Evolutionary conservation across 805 yeast genomes (phyloP).

Genomic region (Saccharomycopsis capsularis): DNA sequence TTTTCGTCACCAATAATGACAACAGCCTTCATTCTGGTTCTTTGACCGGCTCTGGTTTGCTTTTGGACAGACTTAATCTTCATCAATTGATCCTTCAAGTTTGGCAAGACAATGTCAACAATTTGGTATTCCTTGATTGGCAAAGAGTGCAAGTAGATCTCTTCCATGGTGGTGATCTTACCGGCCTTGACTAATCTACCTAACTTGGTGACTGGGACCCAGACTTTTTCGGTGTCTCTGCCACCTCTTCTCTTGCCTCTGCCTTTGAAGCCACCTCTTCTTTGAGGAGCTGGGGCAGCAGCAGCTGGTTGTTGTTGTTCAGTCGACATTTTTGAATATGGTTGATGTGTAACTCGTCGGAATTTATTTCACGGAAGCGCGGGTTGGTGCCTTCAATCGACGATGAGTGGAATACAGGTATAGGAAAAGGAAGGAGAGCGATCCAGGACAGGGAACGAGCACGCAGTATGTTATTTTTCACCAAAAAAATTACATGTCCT

Average conservation of each 20-base stretch:
- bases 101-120: slow-evolving; percentile 94
- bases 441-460: no score
- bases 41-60: slow-evolving; percentile 99
- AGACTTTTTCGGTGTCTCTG: slow-evolving; percentile 90
- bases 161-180: slow-evolving; percentile 93
- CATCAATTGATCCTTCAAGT: slow-evolving; percentile 97
- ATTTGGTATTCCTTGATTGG: slow-evolving; percentile 99
- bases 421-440: no score
- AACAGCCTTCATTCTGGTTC: slow-evolving; percentile 99
- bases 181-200: slow-evolving; percentile 99
- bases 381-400: slow-evolving; percentile 51
- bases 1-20: slow-evolving; percentile 98
- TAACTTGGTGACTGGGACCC: slow-evolving; percentile 99
- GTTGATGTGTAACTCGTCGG: slow-evolving; percentile 32
- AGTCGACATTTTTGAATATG: slow-evolving; percentile 23
- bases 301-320: slow-evolving; percentile 22
- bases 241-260: slow-evolving; percentile 58
- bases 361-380: slow-evolving; percentile 45
- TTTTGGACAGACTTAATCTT: slow-evolving; percentile 99
- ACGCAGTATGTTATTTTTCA: no score
- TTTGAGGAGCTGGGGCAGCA: no score
- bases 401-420: no score
- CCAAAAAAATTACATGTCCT: no score
- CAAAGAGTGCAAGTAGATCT: slow-evolving; percentile 97
- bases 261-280: slow-evolving; percentile 48